These are phyloP conservation scores for Tetraselmis striata DNA, from an alignment of 139 green algal species.

Conservation along the genomic window DNA sequence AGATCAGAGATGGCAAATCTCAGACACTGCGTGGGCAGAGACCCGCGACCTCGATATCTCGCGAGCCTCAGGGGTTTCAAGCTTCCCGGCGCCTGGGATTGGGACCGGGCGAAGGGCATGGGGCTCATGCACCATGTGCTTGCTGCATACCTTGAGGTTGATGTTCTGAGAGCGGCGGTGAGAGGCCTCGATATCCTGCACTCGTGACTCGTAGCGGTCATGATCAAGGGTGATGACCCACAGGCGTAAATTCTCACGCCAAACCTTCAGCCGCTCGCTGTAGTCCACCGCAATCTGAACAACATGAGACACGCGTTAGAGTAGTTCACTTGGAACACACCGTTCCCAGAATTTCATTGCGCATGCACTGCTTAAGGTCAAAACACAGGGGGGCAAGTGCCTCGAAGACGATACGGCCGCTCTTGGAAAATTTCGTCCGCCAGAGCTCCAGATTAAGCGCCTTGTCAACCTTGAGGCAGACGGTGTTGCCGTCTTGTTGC, in stretches of 20 bases:
- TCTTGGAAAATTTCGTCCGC: conserved; percentile 30
- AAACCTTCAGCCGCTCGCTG: conserved; percentile 13
- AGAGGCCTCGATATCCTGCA: conserved; percentile 29
- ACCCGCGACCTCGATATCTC: too few relatives aligned
- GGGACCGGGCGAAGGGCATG: too few relatives aligned
- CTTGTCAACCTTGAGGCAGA: conserved; percentile 13
- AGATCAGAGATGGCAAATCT: too few relatives aligned
- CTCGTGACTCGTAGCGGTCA: conserved; percentile 29
- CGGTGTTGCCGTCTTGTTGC: conserved; percentile 18
- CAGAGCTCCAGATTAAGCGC: conserved; percentile 36
- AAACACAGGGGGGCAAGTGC: background rate
- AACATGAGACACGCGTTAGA: background rate
- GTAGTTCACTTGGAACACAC: too few relatives aligned
- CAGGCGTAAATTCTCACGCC: conserved; percentile 44
- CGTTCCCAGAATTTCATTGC: too few relatives aligned
- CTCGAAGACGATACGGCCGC: conserved; percentile 48
- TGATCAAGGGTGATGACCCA: conserved; percentile 44
- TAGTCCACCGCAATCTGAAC: conserved; percentile 33
- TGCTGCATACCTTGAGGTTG: background rate
- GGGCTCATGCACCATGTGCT: too few relatives aligned
- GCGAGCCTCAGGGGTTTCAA: too few relatives aligned
- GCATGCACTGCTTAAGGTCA: background rate
- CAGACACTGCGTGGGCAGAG: too few relatives aligned
- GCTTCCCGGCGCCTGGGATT: too few relatives aligned
- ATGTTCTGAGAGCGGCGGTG: conserved; percentile 33